Evolutionary conservation across 495 filamentous ascomycete genomes (phyloP).

Genomic region (Lasiosphaeriaceae sp.): DNA sequence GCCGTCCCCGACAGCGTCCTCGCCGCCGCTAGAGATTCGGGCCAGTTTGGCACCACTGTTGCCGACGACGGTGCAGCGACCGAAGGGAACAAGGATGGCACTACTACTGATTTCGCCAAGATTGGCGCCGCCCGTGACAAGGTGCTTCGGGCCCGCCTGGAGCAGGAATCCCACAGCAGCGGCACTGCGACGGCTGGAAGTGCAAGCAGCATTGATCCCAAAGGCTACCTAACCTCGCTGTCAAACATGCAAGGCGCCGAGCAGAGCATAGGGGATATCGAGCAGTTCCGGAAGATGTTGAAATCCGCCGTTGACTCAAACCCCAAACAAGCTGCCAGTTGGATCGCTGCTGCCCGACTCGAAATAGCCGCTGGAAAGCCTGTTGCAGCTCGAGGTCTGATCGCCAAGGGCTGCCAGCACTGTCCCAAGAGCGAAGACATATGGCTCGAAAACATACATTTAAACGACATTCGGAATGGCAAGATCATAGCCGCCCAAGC

Average conservation of each 20-base stretch:
- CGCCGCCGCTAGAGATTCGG: constrained; percentile 72
- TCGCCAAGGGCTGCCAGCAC: constrained; percentile 78
- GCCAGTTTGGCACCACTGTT: constrained; percentile 80
- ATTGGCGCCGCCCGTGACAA: constrained; percentile 94
- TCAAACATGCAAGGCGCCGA: constrained; percentile 73
- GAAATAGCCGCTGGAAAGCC: constrained; percentile 90
- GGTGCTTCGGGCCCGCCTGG: constrained; percentile 84
- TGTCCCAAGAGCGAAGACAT: constrained; percentile 93
- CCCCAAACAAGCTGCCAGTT: constrained; percentile 89
- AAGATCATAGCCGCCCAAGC: constrained; percentile 95
- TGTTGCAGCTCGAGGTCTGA: constrained; percentile 78
- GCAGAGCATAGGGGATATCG: constrained; percentile 90
- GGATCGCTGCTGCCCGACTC: constrained; percentile 90
- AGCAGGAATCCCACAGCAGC: constrained; percentile 73
- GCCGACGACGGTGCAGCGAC: constrained; percentile 65
- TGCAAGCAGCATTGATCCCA: constrained; percentile 88
- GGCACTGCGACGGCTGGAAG: constrained; percentile 73
- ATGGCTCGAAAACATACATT: constrained; percentile 91
- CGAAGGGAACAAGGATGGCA: constrained; percentile 64
- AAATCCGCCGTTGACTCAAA: constrained; percentile 96
- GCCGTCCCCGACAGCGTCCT: constrained; percentile 97
- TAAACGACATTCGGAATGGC: constrained; percentile 88
- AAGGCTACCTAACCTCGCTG: constrained; percentile 90
- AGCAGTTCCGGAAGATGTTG: constrained; percentile 86
- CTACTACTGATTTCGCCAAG: constrained; percentile 96